phyloP scores from a whole-genome alignment of 2,329 filamentous ascomycete genomes.

The Thelonectria rubi region DNA sequence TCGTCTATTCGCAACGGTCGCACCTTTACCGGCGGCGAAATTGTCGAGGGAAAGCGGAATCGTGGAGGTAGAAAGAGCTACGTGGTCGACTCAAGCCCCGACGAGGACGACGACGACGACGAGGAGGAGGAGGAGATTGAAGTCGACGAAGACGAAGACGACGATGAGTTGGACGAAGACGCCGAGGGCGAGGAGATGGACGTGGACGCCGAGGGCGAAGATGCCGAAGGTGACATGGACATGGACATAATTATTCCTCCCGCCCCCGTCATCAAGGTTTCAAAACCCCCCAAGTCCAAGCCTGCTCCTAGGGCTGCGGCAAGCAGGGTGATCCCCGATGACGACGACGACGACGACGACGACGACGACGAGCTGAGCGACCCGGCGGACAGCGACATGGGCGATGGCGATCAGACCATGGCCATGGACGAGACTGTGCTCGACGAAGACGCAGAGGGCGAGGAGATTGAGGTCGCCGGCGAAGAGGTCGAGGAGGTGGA shows the following conservation, averaged over 20 bases:
- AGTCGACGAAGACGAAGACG: conserved; percentile 55
- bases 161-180: conserved; percentile 52
- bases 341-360: conserved; percentile 56
- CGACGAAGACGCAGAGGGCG: conserved; percentile 59
- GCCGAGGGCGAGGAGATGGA: conserved; percentile 50
- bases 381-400: conserved; percentile 59
- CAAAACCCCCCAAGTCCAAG: conserved; percentile 54
- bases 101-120: conserved; percentile 54
- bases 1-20: conserved; percentile 56
- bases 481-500: conserved; percentile 55
- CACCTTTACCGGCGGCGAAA: conserved; percentile 56
- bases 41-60: conserved; percentile 61
- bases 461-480: conserved; percentile 53
- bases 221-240: conserved; percentile 57
- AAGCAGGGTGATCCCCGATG: conserved; percentile 49
- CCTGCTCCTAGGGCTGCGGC: conserved; percentile 46
- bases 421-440: conserved; percentile 57
- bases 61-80: conserved; percentile 68
- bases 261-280: conserved; percentile 59
- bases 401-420: conserved; percentile 49
- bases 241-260: conserved; percentile 51
- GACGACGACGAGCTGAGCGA: conserved; percentile 66
- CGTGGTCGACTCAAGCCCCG: conserved; percentile 64
- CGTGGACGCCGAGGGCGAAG: conserved; percentile 57
- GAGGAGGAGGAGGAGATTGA: conserved; percentile 48